Evolutionary conservation across 768 basidiomycete genomes (phyloP), one percentile per base, ranked within the genome.

Genomic region (Hericium coralloides): DNA sequence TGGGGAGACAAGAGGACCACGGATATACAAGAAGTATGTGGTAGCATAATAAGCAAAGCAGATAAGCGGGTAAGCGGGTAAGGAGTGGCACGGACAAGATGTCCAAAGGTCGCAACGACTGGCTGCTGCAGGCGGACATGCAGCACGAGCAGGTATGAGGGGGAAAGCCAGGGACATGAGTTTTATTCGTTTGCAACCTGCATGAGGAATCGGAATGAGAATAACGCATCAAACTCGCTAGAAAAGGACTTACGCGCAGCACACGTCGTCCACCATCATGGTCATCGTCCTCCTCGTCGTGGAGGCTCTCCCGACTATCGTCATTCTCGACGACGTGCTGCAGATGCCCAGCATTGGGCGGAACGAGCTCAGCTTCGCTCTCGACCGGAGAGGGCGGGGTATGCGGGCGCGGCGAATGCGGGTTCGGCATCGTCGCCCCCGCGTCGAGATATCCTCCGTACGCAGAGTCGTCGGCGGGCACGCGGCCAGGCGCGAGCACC

Each of bases 211-310:
- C 36, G 20, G 9, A 39, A 20, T 25, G 14, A 49, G 52, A 7
- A 6, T 15, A 43, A 22, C n/a, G 10, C 12, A 15, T 9, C 15
- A 23, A 20, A 37, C n/a, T 26, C 10, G 12, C 38, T 23, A 20
- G 18, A 9, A 22, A 37, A n/a, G 17, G 38, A 58, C 64, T 37
- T 45, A 70, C 69, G 64, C 68, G 67, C 55, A 72, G 54, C 50
- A 72, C 69, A 39, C 70, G 59, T 31, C 62, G 52, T 15, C 65
- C 65, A 4, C 65, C 64, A 15, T 60, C 68, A 26, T 66, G 67
- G 37, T 63, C 65, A 56, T 72, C 70, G 39, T 72, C 71, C 48
- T 70, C 69, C 12, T 71, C 69, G 25, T 72, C 71, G 17, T 66
- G 58, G 26, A 70, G 39, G 56, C 69, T 70, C 60, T 52, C 49